Conservation (phyloP, 306 rosid species). For the Senna tora region DNA sequence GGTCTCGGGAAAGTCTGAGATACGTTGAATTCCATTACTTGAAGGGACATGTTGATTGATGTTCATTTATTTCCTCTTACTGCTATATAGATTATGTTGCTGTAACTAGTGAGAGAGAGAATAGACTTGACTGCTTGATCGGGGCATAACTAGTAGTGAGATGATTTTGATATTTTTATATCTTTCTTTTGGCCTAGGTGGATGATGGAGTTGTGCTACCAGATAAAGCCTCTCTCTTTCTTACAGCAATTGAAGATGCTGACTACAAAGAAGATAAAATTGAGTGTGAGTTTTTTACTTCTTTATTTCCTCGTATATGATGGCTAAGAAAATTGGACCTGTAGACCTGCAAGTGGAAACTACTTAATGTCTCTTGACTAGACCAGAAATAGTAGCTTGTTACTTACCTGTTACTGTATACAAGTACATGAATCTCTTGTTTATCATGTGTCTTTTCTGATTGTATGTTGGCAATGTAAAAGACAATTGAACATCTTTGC, state of each 20-base stretch:
- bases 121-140: background rate
- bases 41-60: background rate
- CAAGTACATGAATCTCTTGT: conserved; percentile 17
- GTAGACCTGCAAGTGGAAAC: background rate
- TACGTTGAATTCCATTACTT: background rate
- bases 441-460: background rate
- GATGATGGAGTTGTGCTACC: conserved; percentile 85
- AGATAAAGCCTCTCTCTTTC: conserved; percentile 78
- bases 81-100: background rate
- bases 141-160: background rate
- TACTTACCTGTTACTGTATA: conserved; percentile 1
- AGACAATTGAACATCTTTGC: conserved; percentile 4
- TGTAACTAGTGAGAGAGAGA: background rate
- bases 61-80: background rate
- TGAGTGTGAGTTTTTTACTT: conserved; percentile 72
- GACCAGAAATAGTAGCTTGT: background rate
- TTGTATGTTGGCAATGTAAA: conserved; percentile 6
- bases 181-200: conserved; percentile 52
- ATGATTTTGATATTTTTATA: background rate
- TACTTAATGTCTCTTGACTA: background rate
- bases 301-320: background rate
- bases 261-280: conserved; percentile 98
- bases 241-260: conserved; percentile 95
- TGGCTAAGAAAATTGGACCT: background rate
- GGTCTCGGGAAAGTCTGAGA: background rate